Conservation (phyloP, 1,284 basidiomycete genomes). For the Rhodotorula sp. region DNA sequence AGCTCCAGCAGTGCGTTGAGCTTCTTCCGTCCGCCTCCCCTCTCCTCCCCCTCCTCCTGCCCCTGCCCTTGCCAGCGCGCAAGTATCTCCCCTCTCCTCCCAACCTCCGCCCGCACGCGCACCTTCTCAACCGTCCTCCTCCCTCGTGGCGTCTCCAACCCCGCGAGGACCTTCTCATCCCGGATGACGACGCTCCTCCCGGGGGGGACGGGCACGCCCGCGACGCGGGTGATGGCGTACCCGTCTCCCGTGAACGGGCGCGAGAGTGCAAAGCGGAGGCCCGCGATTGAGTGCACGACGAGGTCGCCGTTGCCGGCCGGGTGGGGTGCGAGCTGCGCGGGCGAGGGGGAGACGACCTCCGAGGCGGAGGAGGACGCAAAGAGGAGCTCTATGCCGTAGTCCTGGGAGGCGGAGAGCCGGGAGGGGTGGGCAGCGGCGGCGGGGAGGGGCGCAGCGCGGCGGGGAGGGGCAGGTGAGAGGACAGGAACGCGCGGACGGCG, state of each 20-base stretch:
- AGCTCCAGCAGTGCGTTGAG: background rate
- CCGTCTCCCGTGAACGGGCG: constrained; percentile 20
- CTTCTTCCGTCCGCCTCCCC: background rate
- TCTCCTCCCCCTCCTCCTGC: background rate
- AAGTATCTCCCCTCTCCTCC: background rate
- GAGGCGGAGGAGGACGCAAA: constrained; percentile 32
- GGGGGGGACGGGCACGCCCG: constrained; percentile 29
- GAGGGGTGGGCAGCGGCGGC: background rate
- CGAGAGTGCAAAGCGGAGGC: constrained; percentile 39
- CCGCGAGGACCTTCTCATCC: constrained; percentile 39
- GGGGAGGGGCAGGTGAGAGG: background rate
- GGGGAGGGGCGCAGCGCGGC: background rate
- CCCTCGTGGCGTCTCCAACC: background rate
- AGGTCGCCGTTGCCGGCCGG: constrained; percentile 20
- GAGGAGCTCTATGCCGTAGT: constrained; percentile 41
- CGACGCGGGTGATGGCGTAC: constrained; percentile 40
- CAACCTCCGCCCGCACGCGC: constrained; percentile 11
- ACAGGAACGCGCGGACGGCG: background rate
- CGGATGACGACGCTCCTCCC: constrained; percentile 36
- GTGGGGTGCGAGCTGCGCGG: constrained; percentile 11
- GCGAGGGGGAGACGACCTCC: constrained; percentile 20
- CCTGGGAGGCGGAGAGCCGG: constrained; percentile 11
- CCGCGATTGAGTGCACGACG: constrained; percentile 33
- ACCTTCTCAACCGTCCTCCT: constrained; percentile 14
- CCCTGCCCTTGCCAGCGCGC: background rate